Base-by-base conservation (phyloP, 1,284 basidiomycete genomes). In the Trichosporon faecale region DNA sequence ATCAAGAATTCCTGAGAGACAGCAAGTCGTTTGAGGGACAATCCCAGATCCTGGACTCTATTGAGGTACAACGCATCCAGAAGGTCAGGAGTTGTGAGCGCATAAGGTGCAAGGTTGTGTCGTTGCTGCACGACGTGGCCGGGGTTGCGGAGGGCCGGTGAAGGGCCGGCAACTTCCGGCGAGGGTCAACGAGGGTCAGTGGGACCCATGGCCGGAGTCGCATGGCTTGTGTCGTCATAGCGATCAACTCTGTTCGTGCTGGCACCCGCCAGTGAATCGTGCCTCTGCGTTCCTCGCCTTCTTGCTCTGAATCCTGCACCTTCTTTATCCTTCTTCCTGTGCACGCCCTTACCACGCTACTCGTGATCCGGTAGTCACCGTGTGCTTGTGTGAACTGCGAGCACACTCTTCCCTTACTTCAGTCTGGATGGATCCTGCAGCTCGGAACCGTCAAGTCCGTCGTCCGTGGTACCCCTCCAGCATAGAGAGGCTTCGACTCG, bases 221-320 rank as follows among this genome's bases (percentile, higher is more conserved):
- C 49, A 52, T 25, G 49, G 49, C 49, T 52, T 25, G 21, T 52
- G 49, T 52, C 49, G 49, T 52, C 49, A 52, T 52, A 52, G 49
- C 49, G 49, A 52, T 52, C 49, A 52, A 52, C 49, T 52, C 49
- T 52, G 49, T 52, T 25, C 25, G 11, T 9, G 21, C 21, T 9
- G 23, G 49, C 49, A 44, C 49, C n/a, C 49, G 49, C 23, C 21
- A 7, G 49, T 52, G 7, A 25, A 52, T 25, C 11, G 49, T 52
- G 49, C 49, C 49, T 52, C 49, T 8, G 21, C 18, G 49, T 52
- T 25, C 21, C 49, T 52, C 49, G 23, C 9, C 8, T 52, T 52
- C 49, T 23, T 52, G 23, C 49, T 25, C 49, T 8, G 23, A 52
- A 25, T 52, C 49, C n/a, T 23, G 23, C 21, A 25, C 49, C 21